Percentiles rank a stretch among this genome's conserved stretches.
Conservation (phyloP, 768 basidiomycete genomes). For the Auriscalpium orientale region DNA sequence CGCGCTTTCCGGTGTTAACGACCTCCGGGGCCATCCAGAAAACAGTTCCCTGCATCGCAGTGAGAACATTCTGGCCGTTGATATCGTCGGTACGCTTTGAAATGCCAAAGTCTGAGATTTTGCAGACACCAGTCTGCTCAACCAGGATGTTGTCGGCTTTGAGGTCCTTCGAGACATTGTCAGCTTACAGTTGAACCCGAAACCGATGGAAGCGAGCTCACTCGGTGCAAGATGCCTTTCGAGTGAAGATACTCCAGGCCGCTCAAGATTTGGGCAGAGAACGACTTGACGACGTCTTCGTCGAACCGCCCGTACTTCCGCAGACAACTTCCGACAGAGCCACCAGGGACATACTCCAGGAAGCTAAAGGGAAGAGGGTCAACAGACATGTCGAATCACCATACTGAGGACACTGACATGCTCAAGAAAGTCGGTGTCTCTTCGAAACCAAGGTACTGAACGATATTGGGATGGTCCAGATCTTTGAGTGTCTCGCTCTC, state of each 20-base stretch:
- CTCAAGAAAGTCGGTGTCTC: slow-evolving; percentile 82
- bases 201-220: slow-evolving; percentile 25
- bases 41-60: slow-evolving; percentile 95
- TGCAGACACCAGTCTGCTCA: slow-evolving; percentile 86
- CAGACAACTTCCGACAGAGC: slow-evolving; percentile 85
- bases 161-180: slow-evolving; percentile 54
- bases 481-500: slow-evolving; percentile 97
- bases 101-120: slow-evolving; percentile 98
- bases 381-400: neutral
- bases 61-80: slow-evolving; percentile 72
- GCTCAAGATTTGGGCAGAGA: slow-evolving; percentile 84
- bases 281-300: slow-evolving; percentile 86
- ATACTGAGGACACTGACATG: slow-evolving; percentile 55
- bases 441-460: slow-evolving; percentile 94
- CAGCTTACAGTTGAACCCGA: neutral
- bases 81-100: slow-evolving; percentile 92
- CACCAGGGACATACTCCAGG: slow-evolving; percentile 97
- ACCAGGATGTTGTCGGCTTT: slow-evolving; percentile 99
- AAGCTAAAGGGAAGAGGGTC: slow-evolving; percentile 47
- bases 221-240: slow-evolving; percentile 87
- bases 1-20: slow-evolving; percentile 77
- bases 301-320: slow-evolving; percentile 90
- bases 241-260: slow-evolving; percentile 92
- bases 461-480: slow-evolving; percentile 94
- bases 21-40: slow-evolving; percentile 99